Evolutionary conservation across 176 grass and related monocot species (phyloP).

Genomic region (Dactylis glomerata): DNA sequence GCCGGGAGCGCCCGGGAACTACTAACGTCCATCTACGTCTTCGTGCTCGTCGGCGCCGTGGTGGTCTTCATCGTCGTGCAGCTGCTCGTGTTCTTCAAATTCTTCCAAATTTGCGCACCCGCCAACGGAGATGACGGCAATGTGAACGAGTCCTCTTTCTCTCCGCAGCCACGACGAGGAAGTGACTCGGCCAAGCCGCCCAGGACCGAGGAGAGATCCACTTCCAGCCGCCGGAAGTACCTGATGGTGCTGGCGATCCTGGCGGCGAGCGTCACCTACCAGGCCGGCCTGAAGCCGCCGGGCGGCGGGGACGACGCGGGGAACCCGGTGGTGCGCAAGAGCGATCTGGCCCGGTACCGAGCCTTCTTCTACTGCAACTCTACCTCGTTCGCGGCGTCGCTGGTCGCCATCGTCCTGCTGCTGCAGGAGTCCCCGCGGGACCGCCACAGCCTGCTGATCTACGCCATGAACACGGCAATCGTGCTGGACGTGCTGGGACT

Average conservation of each 20-base stretch:
- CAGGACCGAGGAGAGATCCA: not conserved
- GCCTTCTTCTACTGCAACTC: slow-evolving; percentile 55
- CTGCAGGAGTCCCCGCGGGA: not conserved
- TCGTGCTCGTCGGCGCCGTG: not conserved
- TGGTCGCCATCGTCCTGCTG: slow-evolving; percentile 35
- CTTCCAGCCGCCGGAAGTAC: slow-evolving; percentile 11
- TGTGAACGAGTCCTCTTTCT: not conserved
- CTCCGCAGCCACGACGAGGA: not conserved
- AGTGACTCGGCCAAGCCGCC: not conserved
- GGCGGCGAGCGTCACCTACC: slow-evolving; percentile 44
- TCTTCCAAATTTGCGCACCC: not conserved
- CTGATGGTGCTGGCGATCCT: slow-evolving; percentile 34
- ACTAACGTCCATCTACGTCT: not conserved
- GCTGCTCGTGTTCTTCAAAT: not conserved
- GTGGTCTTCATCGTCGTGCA: not conserved
- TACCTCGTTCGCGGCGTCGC: slow-evolving; percentile 33
- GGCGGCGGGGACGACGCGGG: not conserved
- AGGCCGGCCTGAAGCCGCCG: slow-evolving; percentile 33
- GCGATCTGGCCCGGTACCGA: not conserved
- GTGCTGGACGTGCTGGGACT: slow-evolving; percentile 44
- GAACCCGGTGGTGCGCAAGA: not conserved
- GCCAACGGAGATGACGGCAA: not conserved
- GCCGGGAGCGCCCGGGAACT: not conserved
- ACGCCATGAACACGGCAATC: slow-evolving; percentile 34
- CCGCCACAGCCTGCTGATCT: not conserved